Evolutionary conservation across 1,284 basidiomycete genomes (phyloP).

Genomic region (Erythrobasidium hasegawianum): DNA sequence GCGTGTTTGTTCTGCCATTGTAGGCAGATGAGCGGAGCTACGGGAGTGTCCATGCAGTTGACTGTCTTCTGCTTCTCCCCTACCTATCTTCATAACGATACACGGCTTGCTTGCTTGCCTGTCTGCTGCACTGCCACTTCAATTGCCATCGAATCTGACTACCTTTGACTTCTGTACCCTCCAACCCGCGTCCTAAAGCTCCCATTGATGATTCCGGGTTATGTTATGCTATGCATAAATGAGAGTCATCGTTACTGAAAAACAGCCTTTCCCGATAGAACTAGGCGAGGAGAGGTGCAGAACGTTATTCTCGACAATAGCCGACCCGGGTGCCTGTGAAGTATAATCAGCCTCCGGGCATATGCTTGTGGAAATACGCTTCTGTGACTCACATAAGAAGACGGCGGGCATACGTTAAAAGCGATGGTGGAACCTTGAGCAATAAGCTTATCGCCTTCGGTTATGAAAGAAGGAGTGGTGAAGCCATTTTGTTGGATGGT

Average conservation of each 20-base stretch:
- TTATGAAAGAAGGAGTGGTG: background rate
- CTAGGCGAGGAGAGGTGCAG: background rate
- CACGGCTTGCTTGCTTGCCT: too few relatives aligned
- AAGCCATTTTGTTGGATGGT: background rate
- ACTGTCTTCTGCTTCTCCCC: too few relatives aligned
- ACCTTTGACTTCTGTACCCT: background rate
- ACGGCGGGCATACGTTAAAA: background rate
- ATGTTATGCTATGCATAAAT: background rate
- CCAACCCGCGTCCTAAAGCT: too few relatives aligned
- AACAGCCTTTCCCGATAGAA: background rate
- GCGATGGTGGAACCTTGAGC: background rate
- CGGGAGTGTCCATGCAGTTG: too few relatives aligned
- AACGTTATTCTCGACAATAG: background rate
- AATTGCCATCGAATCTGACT: too few relatives aligned
- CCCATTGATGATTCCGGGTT: background rate
- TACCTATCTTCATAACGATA: too few relatives aligned
- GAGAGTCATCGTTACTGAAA: background rate
- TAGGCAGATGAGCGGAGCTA: too few relatives aligned
- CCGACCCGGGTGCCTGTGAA: background rate
- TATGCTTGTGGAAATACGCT: too few relatives aligned
- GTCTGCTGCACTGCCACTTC: too few relatives aligned
- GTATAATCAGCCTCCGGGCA: background rate
- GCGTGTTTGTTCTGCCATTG: too few relatives aligned
- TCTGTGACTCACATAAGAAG: background rate
- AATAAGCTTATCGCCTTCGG: background rate